Evolutionary conservation across 179 eudicot genomes (phyloP).

Genomic region (Beta corolliflora): DNA sequence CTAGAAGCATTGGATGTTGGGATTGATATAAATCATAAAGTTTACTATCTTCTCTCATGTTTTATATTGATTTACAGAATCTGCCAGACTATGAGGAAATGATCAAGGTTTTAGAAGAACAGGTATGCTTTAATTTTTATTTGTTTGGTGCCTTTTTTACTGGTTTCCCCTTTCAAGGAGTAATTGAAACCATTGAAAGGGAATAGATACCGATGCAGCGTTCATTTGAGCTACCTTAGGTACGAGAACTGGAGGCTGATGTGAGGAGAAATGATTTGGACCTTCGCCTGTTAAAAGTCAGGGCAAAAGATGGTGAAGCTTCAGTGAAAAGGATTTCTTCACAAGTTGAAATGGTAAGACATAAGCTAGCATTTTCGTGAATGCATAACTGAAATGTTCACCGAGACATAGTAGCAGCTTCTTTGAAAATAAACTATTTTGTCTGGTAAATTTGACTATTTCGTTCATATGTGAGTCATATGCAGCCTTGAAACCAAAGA

Average conservation of each 20-base stretch:
- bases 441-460: background rate
- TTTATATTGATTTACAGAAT: conserved; percentile 23
- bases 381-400: background rate
- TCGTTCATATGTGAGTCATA: conserved; percentile 1
- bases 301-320: conserved; percentile 58
- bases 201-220: conserved; percentile 19
- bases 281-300: conserved; percentile 48
- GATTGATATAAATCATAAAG: background rate
- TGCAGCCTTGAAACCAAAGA: conserved; percentile 2
- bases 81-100: conserved; percentile 35
- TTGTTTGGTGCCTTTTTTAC: conserved; percentile 12
- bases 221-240: conserved; percentile 46
- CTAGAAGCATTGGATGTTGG: background rate
- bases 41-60: background rate
- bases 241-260: conserved; percentile 57
- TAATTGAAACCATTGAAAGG: conserved; percentile 2
- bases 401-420: background rate
- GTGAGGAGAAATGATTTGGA: conserved; percentile 66
- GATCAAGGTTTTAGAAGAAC: conserved; percentile 54
- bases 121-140: conserved; percentile 45
- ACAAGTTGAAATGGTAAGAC: conserved; percentile 57
- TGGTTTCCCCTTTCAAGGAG: conserved; percentile 19
- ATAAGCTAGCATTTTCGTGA: conserved; percentile 4
- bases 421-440: background rate
- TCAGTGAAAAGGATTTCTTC: conserved; percentile 46